These are phyloP conservation scores for Globisporangium mamillatum DNA, from an alignment of 352 stramenopile genomes.

Conservation along the genomic window DNA sequence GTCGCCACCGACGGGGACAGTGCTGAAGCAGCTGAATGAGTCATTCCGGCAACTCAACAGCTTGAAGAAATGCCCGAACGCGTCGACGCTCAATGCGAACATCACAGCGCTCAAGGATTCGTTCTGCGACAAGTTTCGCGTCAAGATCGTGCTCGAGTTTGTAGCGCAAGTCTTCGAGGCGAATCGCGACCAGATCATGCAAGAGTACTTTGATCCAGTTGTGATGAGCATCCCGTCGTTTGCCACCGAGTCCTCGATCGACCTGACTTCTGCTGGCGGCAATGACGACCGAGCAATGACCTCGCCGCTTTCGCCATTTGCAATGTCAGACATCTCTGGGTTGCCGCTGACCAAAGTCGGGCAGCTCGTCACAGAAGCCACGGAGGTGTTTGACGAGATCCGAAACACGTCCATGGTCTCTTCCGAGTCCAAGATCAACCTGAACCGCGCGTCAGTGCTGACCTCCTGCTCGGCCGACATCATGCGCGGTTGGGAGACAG, in stretches of 20 bases:
- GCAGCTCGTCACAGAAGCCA: conserved; percentile 46
- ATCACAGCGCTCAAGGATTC: conserved; percentile 53
- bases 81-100: conserved; percentile 61
- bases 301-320: conserved; percentile 4
- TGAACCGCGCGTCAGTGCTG: conserved; percentile 47
- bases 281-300: not conserved
- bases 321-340: conserved; percentile 1
- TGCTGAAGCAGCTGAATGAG: conserved; percentile 60
- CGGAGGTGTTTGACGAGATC: conserved; percentile 50
- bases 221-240: conserved; percentile 38
- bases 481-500: conserved; percentile 41
- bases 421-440: conserved; percentile 65
- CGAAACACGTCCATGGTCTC: conserved; percentile 66
- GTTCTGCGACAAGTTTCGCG: conserved; percentile 67
- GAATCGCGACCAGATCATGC: conserved; percentile 38
- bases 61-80: conserved; percentile 65
- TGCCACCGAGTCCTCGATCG: conserved; percentile 19
- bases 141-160: conserved; percentile 59
- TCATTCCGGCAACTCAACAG: conserved; percentile 64
- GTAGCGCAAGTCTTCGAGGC: conserved; percentile 37
- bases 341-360: conserved; percentile 34
- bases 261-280: conserved; percentile 11
- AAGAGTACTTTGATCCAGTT: conserved; percentile 62
- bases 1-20: conserved; percentile 31
- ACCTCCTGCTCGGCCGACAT: conserved; percentile 45